These are phyloP conservation scores for Cercospora sojina DNA, from an alignment of 2,329 filamentous ascomycete species.

Conservation along the genomic window DNA sequence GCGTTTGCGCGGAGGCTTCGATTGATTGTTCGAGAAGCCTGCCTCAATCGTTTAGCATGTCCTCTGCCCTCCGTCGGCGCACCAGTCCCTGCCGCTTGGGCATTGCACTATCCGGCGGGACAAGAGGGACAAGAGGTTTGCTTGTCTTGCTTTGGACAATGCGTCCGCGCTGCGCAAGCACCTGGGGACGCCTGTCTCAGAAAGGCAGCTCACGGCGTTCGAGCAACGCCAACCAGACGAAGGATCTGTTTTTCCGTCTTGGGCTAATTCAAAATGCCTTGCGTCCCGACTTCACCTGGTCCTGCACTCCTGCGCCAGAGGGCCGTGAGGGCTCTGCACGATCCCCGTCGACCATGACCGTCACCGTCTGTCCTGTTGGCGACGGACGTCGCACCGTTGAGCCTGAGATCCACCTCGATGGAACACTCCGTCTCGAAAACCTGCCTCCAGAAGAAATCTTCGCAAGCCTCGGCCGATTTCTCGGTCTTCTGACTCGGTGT, in stretches of 20 bases:
- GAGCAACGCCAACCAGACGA: not conserved
- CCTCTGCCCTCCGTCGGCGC: not conserved
- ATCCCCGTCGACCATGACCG: not conserved
- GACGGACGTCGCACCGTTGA: not conserved
- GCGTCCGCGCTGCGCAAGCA: not conserved
- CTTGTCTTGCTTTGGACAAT: not conserved
- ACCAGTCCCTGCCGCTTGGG: not conserved
- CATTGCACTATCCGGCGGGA: not conserved
- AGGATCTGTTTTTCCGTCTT: not conserved
- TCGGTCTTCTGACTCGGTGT: not conserved
- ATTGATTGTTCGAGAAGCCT: conserved; percentile 4
- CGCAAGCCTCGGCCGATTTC: not conserved
- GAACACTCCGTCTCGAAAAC: not conserved
- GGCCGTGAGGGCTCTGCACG: not conserved
- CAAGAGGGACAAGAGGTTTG: not conserved
- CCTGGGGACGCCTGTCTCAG: not conserved
- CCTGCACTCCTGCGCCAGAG: not conserved
- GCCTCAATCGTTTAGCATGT: conserved; percentile 1
- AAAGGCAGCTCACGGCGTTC: not conserved
- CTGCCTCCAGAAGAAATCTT: not conserved
- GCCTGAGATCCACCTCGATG: not conserved
- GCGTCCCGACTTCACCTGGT: not conserved
- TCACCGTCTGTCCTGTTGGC: not conserved
- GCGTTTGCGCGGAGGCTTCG: not conserved
- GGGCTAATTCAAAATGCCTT: not conserved